Base-by-base conservation (phyloP, 306 rosid genomes). In the Senna siamea region DNA sequence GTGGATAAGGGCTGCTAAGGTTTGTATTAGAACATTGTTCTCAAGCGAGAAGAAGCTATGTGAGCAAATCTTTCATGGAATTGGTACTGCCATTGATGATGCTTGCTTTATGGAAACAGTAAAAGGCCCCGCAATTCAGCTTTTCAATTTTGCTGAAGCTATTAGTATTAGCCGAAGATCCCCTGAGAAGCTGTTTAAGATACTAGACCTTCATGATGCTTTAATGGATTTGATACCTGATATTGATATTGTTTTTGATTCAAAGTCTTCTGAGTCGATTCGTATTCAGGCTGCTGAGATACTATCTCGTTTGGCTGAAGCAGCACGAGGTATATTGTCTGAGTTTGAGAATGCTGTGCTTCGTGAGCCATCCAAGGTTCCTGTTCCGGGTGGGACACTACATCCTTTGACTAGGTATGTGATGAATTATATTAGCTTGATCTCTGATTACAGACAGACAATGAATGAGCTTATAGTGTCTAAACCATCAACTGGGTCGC, bases 321-420 rank as follows among this genome's bases (percentile, higher is more conserved):
- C 99, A 17, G 98, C 88, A 5, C 86, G 97, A 59, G 99, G 99
- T 57, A 95, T 88, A 57, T 37, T 95, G 7, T 95, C 99, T 2
- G 99, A 95, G 78, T 95, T 95, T 40, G 99, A 95, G 73, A 92
- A 89, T 74, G 98, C 99, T 5, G 97, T 95, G 70, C 87, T 92
- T 23, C 87, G 86, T 2, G 99, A 95, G 37, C 96, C 99, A 28
- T 95, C 97, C 22, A 82, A 59, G 93, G 92, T 88, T 20, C 89
- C 96, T 22, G 99, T 94, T n/a, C 95, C 97, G 0, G 98, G 98
- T 46, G 99, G 99, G 7, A 95, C 99, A 0, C 82, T 95, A 82
- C 99, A 95, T 60, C 99, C 99, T 14, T 51, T 95, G 88, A 95
- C 99, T 23, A 88, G 98, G 83, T 95, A 95, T 75, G 99, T 95